phyloP scores from a whole-genome alignment of 106 monocot species.

The Platanthera guangdongensis region DNA sequence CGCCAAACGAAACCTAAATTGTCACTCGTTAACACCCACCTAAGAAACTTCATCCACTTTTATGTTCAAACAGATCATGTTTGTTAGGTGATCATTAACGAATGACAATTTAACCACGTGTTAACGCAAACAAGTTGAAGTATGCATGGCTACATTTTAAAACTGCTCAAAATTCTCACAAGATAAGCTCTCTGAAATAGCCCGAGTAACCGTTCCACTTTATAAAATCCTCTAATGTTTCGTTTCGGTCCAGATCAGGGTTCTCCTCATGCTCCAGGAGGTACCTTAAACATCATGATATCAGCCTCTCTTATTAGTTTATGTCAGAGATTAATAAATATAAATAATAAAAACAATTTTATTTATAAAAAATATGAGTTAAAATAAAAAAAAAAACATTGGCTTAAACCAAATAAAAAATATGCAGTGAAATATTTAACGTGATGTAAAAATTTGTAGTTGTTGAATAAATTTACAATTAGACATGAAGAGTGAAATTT shows the following conservation, averaged over 20 bases:
- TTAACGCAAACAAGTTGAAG: background rate
- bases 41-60: too few relatives aligned
- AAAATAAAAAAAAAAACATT: background rate
- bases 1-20: too few relatives aligned
- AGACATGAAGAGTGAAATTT: too few relatives aligned
- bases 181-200: constrained; percentile 80
- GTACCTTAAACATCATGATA: constrained; percentile 41
- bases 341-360: background rate
- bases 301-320: background rate
- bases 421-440: too few relatives aligned
- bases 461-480: too few relatives aligned
- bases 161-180: constrained; percentile 30
- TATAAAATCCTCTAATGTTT: constrained; percentile 70
- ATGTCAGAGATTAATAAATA: background rate
- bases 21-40: too few relatives aligned
- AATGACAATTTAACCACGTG: too few relatives aligned
- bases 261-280: constrained; percentile 68
- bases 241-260: constrained; percentile 59
- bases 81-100: too few relatives aligned
- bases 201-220: constrained; percentile 77
- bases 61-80: too few relatives aligned
- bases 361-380: background rate
- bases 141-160: background rate
- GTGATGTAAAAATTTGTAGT: too few relatives aligned
- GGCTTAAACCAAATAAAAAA: too few relatives aligned